phyloP scores from a whole-genome alignment of 192 early-diverging fungal genomes.

The Gaertneriomyces sp. region DNA sequence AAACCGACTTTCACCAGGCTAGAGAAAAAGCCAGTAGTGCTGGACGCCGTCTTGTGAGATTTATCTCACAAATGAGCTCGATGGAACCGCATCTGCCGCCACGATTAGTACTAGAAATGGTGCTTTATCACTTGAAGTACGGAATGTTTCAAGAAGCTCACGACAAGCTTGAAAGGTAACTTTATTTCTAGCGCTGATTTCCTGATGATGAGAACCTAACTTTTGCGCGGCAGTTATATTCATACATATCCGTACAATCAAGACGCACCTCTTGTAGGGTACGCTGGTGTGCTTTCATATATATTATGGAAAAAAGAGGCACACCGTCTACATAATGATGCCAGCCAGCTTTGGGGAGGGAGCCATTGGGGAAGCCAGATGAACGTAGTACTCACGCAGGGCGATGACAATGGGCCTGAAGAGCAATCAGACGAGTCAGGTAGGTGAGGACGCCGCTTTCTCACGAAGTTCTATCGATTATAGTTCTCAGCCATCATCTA shows the following conservation, averaged over 20 bases:
- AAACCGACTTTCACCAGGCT: neutral
- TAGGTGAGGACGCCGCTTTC: neutral
- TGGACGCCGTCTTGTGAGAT: slow-evolving; percentile 12
- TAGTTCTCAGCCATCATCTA: neutral
- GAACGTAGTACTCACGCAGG: neutral
- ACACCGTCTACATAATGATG: neutral
- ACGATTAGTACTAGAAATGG: slow-evolving; percentile 11
- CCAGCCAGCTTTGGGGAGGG: neutral
- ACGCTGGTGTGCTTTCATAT: slow-evolving; percentile 24
- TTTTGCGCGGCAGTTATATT: slow-evolving; percentile 12
- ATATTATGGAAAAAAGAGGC: slow-evolving; percentile 21
- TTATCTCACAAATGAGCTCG: slow-evolving; percentile 21
- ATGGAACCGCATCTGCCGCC: neutral
- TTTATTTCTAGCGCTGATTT: neutral
- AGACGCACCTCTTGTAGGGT: slow-evolving; percentile 21
- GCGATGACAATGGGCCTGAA: neutral
- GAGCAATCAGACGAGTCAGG: neutral
- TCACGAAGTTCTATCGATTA: neutral
- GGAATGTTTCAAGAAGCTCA: slow-evolving; percentile 23
- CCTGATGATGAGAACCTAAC: neutral
- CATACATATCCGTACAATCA: slow-evolving; percentile 25
- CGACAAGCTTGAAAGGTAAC: slow-evolving; percentile 18
- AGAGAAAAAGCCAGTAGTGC: neutral
- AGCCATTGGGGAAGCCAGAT: slow-evolving; percentile 2
- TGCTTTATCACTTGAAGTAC: slow-evolving; percentile 25